phyloP scores from a whole-genome alignment of 139 green algal species.

The Diplosphaera chodatii region DNA sequence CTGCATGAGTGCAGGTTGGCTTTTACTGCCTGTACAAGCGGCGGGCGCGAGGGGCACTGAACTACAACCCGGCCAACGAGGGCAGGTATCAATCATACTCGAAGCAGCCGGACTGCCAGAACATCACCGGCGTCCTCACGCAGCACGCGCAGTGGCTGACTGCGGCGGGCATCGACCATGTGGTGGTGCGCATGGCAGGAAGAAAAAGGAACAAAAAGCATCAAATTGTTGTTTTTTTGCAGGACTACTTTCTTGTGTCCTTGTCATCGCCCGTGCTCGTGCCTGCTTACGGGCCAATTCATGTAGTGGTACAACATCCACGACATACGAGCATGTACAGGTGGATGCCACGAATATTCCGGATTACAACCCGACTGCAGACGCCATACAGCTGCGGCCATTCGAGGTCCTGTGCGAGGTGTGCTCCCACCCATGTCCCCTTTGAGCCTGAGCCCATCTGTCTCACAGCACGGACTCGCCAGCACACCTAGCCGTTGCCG shows the following conservation, averaged over 20 bases:
- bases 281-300: background rate
- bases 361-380: background rate
- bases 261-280: too few species aligned
- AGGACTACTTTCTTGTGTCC: too few species aligned
- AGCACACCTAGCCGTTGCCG: background rate
- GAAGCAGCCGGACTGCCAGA: background rate
- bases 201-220: too few species aligned
- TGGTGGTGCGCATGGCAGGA: background rate
- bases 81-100: background rate
- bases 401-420: background rate
- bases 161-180: background rate
- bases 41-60: background rate
- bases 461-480: too few species aligned
- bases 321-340: background rate
- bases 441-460: too few species aligned
- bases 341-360: background rate
- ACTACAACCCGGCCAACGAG: constrained; percentile 2
- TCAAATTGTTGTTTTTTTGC: too few species aligned
- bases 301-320: background rate
- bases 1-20: background rate
- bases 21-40: background rate
- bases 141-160: background rate
- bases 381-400: background rate
- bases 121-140: background rate
- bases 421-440: background rate